Evolutionary conservation across 306 rosid genomes (phyloP).

Genomic region (Casuarina glauca): DNA sequence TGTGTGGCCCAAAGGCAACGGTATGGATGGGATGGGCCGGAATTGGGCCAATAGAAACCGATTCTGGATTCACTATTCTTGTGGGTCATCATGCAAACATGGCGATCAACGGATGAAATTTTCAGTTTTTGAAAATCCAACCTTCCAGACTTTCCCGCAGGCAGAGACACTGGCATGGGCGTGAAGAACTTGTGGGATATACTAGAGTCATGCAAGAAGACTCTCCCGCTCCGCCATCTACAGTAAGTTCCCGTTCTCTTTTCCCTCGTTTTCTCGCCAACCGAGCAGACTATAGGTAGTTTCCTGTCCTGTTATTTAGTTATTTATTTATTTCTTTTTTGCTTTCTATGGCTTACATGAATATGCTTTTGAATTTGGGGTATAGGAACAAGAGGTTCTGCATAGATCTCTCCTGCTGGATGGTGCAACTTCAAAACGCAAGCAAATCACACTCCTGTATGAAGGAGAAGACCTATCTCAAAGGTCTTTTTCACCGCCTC

Average conservation of each 20-base stretch:
- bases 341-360: constrained; percentile 1
- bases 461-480: constrained; percentile 58
- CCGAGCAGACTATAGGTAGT: not conserved
- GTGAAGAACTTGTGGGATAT: constrained; percentile 81
- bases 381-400: constrained; percentile 78
- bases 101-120: not conserved
- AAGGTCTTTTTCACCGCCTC: constrained; percentile 76
- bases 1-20: too few species aligned
- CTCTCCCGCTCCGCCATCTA: constrained; percentile 68
- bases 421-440: constrained; percentile 72
- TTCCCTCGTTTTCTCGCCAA: not conserved
- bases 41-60: too few species aligned
- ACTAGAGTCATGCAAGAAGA: constrained; percentile 86
- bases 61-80: too few species aligned
- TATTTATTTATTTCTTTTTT: not conserved
- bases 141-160: not conserved
- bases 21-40: too few species aligned
- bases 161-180: constrained; percentile 43
- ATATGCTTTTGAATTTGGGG: constrained; percentile 31
- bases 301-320: not conserved
- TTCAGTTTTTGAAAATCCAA: constrained; percentile 14
- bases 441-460: constrained; percentile 52
- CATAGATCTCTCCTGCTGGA: constrained; percentile 87
- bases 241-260: constrained; percentile 38
- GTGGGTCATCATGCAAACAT: too few species aligned